Percentiles rank a stretch among this genome's conserved stretches.
Conservation (phyloP, 768 basidiomycete species). For the Tricholoma furcatifolium region DNA sequence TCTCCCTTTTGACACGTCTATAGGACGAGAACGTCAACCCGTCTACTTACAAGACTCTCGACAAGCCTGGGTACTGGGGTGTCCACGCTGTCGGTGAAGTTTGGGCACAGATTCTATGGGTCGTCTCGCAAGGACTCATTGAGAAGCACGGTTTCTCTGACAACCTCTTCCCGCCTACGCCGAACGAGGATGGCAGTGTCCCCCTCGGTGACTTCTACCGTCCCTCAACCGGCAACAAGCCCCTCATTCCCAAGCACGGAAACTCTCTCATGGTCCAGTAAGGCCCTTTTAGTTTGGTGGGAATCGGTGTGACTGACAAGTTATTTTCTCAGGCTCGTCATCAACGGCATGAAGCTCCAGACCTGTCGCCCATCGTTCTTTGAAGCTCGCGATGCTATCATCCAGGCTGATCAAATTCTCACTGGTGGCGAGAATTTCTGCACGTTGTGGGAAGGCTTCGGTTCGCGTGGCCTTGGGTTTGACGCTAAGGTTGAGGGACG, state of each 20-base stretch:
- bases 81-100: conserved; percentile 93
- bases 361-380: conserved; percentile 90
- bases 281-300: conserved; percentile 19
- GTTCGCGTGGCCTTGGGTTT: conserved; percentile 74
- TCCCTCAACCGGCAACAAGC: conserved; percentile 43
- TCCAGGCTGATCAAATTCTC: conserved; percentile 85
- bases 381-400: conserved; percentile 85
- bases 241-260: conserved; percentile 85
- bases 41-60: conserved; percentile 90
- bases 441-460: conserved; percentile 82
- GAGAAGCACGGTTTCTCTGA: conserved; percentile 79
- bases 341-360: conserved; percentile 95
- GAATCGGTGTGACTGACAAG: neutral
- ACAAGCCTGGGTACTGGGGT: conserved; percentile 92
- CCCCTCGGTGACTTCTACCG: conserved; percentile 79
- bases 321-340: conserved; percentile 53
- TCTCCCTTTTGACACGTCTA: neutral
- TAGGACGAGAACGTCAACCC: conserved; percentile 76
- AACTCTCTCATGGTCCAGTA: conserved; percentile 81
- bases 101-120: conserved; percentile 91
- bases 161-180: conserved; percentile 77
- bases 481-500: conserved; percentile 72
- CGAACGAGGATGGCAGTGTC: conserved; percentile 59
- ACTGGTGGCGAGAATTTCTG: conserved; percentile 95
- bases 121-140: conserved; percentile 72